A percentile compares a stretch with the other conserved stretches of the same genome.
These are phyloP conservation scores for Tetrahymena borealis DNA, from an alignment of 73 alveolate species.

Conservation along the genomic window DNA sequence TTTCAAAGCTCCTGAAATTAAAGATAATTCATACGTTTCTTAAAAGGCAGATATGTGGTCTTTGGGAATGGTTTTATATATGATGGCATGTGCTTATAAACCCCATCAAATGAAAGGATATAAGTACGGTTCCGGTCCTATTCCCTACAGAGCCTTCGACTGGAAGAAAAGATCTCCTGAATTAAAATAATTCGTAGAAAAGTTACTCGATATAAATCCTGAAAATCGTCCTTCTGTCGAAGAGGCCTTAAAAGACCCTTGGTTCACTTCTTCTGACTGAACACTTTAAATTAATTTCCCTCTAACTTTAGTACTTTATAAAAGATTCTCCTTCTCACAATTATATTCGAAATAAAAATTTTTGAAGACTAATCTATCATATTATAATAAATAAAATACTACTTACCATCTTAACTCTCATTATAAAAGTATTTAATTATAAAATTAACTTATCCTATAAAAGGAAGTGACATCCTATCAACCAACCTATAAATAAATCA, in stretches of 20 bases:
- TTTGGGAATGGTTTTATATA: constrained; percentile 60
- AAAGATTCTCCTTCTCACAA: too few relatives aligned
- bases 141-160: constrained; percentile 63
- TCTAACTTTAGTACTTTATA: too few relatives aligned
- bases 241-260: constrained; percentile 14
- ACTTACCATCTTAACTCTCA: too few relatives aligned
- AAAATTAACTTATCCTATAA: too few relatives aligned
- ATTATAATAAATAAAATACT: too few relatives aligned
- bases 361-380: too few relatives aligned
- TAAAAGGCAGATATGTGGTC: constrained; percentile 65
- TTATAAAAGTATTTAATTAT: too few relatives aligned
- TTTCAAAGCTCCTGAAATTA: constrained; percentile 68
- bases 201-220: constrained; percentile 17
- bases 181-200: constrained; percentile 26
- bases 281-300: not conserved
- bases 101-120: constrained; percentile 58
- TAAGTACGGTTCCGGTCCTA: constrained; percentile 47
- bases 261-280: not conserved
- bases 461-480: too few relatives aligned
- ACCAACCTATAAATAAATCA: not conserved
- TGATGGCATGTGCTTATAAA: constrained; percentile 67
- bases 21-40: constrained; percentile 20
- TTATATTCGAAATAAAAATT: too few relatives aligned
- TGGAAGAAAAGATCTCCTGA: constrained; percentile 56
- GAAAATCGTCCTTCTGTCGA: constrained; percentile 33